Percentiles rank a stretch among this genome's conserved stretches.
Conservation (phyloP, 805 yeast genomes). For the Candida sonorensis region DNA sequence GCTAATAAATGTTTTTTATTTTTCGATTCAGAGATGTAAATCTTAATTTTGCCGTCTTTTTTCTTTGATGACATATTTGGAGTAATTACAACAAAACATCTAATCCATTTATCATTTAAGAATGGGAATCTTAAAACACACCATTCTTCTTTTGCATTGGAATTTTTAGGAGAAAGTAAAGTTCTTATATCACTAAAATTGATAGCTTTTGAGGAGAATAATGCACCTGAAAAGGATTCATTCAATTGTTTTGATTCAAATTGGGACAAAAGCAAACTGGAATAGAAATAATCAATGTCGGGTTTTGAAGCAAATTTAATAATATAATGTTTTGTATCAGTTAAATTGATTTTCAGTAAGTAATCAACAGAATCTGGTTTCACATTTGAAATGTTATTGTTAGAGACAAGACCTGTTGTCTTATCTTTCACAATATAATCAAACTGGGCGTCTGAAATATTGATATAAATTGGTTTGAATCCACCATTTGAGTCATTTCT, state of each 20-base stretch:
- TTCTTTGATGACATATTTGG: slow-evolving; percentile 37
- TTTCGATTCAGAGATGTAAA: slow-evolving; percentile 43
- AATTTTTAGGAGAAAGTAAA: slow-evolving; percentile 43
- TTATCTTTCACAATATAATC: slow-evolving; percentile 6
- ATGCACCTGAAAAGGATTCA: slow-evolving; percentile 60
- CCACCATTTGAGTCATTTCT: slow-evolving; percentile 30
- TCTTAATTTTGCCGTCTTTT: slow-evolving; percentile 45
- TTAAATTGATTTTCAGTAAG: slow-evolving; percentile 20
- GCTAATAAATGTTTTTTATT: slow-evolving; percentile 46
- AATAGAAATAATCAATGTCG: slow-evolving; percentile 27
- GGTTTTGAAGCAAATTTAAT: slow-evolving; percentile 20
- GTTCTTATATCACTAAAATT: slow-evolving; percentile 52
- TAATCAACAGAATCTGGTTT: no score
- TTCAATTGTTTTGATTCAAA: slow-evolving; percentile 51
- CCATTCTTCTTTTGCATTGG: slow-evolving; percentile 49
- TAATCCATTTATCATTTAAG: slow-evolving; percentile 51
- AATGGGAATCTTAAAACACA: slow-evolving; percentile 55
- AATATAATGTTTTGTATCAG: slow-evolving; percentile 17
- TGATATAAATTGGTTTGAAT: slow-evolving; percentile 44
- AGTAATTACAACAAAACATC: slow-evolving; percentile 42
- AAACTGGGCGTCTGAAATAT: slow-evolving; percentile 39
- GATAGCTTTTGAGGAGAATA: slow-evolving; percentile 52
- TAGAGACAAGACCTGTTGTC: no score
- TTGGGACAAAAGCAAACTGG: slow-evolving; percentile 46
- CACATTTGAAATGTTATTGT: no score